These are phyloP conservation scores for Schoenoplectus tabernaemontani DNA, from an alignment of 202 grass and related monocot genomes.

Conservation along the genomic window DNA sequence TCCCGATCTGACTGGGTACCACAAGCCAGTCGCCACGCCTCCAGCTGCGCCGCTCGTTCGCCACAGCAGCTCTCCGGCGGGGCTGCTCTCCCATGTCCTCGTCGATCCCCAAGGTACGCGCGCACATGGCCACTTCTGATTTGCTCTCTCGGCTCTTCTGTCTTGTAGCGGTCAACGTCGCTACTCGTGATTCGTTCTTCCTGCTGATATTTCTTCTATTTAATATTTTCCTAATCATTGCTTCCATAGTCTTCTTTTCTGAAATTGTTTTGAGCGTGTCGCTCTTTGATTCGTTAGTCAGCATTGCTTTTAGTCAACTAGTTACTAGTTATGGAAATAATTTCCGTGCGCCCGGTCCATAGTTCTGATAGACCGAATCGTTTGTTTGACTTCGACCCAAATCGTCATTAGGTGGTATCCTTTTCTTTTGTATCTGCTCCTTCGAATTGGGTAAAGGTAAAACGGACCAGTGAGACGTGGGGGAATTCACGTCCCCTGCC, in stretches of 20 bases:
- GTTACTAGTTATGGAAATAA: not conserved
- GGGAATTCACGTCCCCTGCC: too few relatives aligned
- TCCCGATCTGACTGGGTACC: constrained; percentile 10
- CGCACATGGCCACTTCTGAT: not conserved
- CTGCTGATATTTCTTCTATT: not conserved
- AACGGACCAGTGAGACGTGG: too few relatives aligned
- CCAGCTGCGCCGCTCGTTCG: constrained; percentile 29
- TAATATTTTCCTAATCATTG: not conserved
- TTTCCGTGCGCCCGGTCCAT: not conserved
- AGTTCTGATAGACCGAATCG: not conserved
- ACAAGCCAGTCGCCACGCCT: not conserved
- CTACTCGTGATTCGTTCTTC: not conserved
- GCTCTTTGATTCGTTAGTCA: not conserved
- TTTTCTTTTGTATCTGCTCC: not conserved
- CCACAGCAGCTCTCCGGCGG: constrained; percentile 87
- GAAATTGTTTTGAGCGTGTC: not conserved
- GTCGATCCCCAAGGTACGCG: constrained; percentile 60
- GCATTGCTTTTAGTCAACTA: not conserved
- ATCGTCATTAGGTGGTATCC: too few relatives aligned
- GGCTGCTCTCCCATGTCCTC: constrained; percentile 61
- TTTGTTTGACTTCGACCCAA: not conserved
- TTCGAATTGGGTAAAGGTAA: not conserved
- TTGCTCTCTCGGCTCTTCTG: not conserved
- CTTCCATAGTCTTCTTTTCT: not conserved
- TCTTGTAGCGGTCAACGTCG: not conserved